Evolutionary conservation across 768 basidiomycete genomes (phyloP).

Genomic region (Lactarius hengduanensis): DNA sequence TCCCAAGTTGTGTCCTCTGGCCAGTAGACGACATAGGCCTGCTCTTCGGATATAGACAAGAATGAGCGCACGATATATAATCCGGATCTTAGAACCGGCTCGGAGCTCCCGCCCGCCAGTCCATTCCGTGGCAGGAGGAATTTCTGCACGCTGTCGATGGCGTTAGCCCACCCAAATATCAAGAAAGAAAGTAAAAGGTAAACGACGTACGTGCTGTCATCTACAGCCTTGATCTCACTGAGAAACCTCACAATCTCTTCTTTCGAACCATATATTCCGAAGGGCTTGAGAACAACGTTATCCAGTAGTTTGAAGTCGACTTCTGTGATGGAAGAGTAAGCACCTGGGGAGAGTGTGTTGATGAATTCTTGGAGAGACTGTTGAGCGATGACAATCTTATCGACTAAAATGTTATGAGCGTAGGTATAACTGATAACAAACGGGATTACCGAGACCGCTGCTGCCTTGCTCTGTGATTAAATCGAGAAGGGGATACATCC

Average conservation of each 20-base stretch:
- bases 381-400: neutral
- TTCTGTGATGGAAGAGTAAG: neutral
- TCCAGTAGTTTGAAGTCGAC: neutral
- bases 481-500: neutral
- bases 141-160: neutral
- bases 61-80: neutral
- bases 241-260: neutral
- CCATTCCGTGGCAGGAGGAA: neutral
- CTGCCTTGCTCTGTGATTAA: neutral
- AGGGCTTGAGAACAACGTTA: neutral
- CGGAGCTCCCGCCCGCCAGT: neutral
- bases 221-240: neutral
- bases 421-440: neutral
- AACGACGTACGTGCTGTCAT: neutral
- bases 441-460: neutral
- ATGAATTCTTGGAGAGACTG: neutral
- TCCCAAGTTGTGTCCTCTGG: neutral
- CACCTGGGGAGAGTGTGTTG: neutral
- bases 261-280: neutral
- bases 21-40: slow-evolving; percentile 1
- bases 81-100: neutral
- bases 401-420: neutral
- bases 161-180: neutral
- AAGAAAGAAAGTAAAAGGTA: neutral
- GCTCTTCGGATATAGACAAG: neutral